Evolutionary conservation across 1,139 yeast species (phyloP).

Genomic region (Candida neerlandica): DNA sequence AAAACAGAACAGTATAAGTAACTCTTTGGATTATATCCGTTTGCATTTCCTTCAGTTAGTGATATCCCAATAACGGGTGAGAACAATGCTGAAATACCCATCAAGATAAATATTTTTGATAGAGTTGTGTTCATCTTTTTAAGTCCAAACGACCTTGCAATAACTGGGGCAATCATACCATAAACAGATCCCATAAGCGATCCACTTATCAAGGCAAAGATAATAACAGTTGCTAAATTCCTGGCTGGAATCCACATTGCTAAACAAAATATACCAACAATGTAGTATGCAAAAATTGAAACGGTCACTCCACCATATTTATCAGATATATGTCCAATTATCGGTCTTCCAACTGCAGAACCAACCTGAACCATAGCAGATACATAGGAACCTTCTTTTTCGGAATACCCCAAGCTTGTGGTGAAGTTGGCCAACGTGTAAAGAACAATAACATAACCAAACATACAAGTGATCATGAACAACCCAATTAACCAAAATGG

Average conservation of each 20-base stretch:
- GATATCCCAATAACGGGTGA: conserved; percentile 58
- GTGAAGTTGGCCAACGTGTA: conserved; percentile 51
- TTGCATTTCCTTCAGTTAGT: conserved; percentile 37
- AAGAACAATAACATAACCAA: conserved; percentile 49
- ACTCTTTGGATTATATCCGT: conserved; percentile 44
- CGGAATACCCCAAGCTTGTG: conserved; percentile 44
- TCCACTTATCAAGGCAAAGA: conserved; percentile 30
- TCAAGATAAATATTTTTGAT: conserved; percentile 49
- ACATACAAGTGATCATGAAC: conserved; percentile 42
- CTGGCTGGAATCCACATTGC: conserved; percentile 43
- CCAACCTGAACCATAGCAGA: conserved; percentile 51
- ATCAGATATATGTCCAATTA: conserved; percentile 43
- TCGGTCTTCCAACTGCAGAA: conserved; percentile 42
- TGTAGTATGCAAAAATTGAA: conserved; percentile 24
- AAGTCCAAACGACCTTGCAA: conserved; percentile 49
- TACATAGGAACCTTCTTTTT: conserved; percentile 43
- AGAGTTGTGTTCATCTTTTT: conserved; percentile 51
- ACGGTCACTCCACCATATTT: conserved; percentile 41
- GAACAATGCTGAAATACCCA: conserved; percentile 49
- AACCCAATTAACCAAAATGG: conserved; percentile 34
- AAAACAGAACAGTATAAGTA: conserved; percentile 54
- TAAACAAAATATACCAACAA: conserved; percentile 29
- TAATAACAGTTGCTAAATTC: conserved; percentile 32
- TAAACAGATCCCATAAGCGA: conserved; percentile 32
- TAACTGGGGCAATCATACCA: conserved; percentile 30